These are phyloP conservation scores for Rhodotorula sp. DNA, from an alignment of 1,284 basidiomycete species.

Conservation along the genomic window DNA sequence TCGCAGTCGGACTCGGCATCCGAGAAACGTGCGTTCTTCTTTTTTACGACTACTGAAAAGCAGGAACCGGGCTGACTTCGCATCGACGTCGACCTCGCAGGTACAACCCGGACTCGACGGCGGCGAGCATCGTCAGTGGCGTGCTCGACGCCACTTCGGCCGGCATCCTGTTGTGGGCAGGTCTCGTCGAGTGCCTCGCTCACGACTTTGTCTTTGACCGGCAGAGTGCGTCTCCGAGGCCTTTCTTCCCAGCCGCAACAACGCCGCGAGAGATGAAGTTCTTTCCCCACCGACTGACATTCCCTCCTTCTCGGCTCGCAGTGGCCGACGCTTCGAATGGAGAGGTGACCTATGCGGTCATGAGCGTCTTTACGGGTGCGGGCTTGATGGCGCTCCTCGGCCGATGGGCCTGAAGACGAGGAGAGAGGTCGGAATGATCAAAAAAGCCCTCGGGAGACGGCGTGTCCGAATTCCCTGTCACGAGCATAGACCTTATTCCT, in stretches of 20 bases:
- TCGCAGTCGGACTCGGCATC: conserved; percentile 81
- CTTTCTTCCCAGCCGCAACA: too few species aligned
- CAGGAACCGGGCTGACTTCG: too few species aligned
- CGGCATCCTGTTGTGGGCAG: conserved; percentile 63
- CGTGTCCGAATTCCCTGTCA: too few species aligned
- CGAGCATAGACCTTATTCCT: too few species aligned
- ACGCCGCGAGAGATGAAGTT: neutral
- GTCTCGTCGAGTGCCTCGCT: conserved; percentile 64
- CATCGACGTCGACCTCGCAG: neutral
- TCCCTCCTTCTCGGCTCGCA: conserved; percentile 45
- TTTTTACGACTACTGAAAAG: neutral
- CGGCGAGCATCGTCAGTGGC: conserved; percentile 75
- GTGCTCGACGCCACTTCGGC: conserved; percentile 79
- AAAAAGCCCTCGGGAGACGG: too few species aligned
- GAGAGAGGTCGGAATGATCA: too few species aligned
- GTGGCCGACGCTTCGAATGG: conserved; percentile 34
- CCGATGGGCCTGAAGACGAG: conserved; percentile 35
- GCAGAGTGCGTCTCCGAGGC: conserved; percentile 52
- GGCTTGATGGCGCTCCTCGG: conserved; percentile 53
- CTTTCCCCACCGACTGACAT: conserved; percentile 13
- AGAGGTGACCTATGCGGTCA: conserved; percentile 37
- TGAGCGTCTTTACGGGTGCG: conserved; percentile 50
- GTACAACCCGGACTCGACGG: conserved; percentile 75
- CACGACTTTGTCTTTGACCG: conserved; percentile 89
- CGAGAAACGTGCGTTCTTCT: conserved; percentile 54